A percentile compares a stretch with the other conserved stretches of the same genome.
These are phyloP conservation scores for Beauveria varroae DNA, from an alignment of 2,329 filamentous ascomycete species.

Conservation along the genomic window DNA sequence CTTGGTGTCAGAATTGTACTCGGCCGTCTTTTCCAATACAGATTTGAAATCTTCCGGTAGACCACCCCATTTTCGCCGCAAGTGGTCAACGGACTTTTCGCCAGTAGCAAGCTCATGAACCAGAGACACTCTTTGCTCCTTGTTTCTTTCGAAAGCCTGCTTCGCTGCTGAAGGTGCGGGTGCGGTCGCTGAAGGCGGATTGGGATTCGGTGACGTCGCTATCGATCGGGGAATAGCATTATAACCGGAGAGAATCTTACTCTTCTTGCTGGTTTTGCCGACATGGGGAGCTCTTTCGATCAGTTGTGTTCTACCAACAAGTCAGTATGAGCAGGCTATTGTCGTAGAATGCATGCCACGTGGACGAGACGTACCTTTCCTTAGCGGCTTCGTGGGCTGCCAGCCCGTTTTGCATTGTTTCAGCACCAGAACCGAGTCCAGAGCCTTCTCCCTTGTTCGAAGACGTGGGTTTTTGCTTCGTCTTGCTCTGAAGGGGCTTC, in stretches of 20 bases:
- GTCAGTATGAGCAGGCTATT: slow-evolving; percentile 21
- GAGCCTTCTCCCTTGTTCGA: slow-evolving; percentile 30
- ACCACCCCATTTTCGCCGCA: slow-evolving; percentile 44
- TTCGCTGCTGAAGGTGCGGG: slow-evolving; percentile 44
- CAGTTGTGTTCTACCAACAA: slow-evolving; percentile 24
- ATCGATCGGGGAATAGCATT: slow-evolving; percentile 31
- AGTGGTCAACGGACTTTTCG: slow-evolving; percentile 41
- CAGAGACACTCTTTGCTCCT: slow-evolving; percentile 44
- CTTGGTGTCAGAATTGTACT: slow-evolving; percentile 38
- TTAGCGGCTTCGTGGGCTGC: slow-evolving; percentile 28
- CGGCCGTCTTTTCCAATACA: slow-evolving; percentile 51
- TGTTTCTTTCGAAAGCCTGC: slow-evolving; percentile 43
- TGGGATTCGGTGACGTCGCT: slow-evolving; percentile 49
- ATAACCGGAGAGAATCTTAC: slow-evolving; percentile 34
- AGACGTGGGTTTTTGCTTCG: slow-evolving; percentile 23
- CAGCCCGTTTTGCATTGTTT: slow-evolving; percentile 37
- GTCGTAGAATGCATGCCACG: not conserved
- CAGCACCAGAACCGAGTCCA: slow-evolving; percentile 42
- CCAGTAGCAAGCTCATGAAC: slow-evolving; percentile 54
- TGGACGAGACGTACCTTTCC: slow-evolving; percentile 25
- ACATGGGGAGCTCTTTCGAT: slow-evolving; percentile 26
- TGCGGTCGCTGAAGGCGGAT: slow-evolving; percentile 45
- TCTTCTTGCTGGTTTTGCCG: slow-evolving; percentile 33
- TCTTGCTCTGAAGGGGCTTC: slow-evolving; percentile 26
- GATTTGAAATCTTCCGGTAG: slow-evolving; percentile 45